Evolutionary conservation across 192 early-diverging fungal species (phyloP), one percentile per base, ranked within the genome.

Genomic region (Chytriomyces hyalinus): DNA sequence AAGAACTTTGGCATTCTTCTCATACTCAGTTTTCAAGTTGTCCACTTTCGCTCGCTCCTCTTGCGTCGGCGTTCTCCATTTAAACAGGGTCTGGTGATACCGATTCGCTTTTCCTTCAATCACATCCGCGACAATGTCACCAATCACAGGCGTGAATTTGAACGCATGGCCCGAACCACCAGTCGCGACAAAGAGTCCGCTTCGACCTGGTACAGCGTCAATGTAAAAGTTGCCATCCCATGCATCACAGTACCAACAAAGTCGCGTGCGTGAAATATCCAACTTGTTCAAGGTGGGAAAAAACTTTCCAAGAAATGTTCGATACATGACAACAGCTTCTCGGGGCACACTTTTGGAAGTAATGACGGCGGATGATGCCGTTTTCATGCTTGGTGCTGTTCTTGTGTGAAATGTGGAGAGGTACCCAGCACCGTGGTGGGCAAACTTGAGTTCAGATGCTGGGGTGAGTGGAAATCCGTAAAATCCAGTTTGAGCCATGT

Each of bases 101-200:
- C 7, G 15, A 28, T 22, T 75, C 5, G 73, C 59, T n/a, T 70
- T 73, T 2, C 76, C 82, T 61, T 82, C 80, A 10, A 90, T 67
- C 17, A 88, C 78, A 76, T 90, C 80, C 0, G 75, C 81, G 15
- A 87, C 80, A 22, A 86, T 75, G 26, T 82, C 76, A 26, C 88
- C 88, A 59, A 90, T 63, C 13, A 87, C 81, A 1, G 88, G 87
- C 10, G 83, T 50, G 60, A 91, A 89, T 83, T 70, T 91, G 83
- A 91, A 89, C 11, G 76, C 89, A 57, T 91, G 89, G 3, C 89
- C 89, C 17, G 81, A 84, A 22, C 86, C 89, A 28, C 89, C 89
- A 15, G 87, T 84, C 5, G 88, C 89, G 36, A 91, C 81, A 63
- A 85, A 79, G 8, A 87, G 49, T 26, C 81, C 77, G 10, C 67